Evolutionary conservation across 208 protist species (phyloP).

Genomic region (Naegleria lovaniensis): DNA sequence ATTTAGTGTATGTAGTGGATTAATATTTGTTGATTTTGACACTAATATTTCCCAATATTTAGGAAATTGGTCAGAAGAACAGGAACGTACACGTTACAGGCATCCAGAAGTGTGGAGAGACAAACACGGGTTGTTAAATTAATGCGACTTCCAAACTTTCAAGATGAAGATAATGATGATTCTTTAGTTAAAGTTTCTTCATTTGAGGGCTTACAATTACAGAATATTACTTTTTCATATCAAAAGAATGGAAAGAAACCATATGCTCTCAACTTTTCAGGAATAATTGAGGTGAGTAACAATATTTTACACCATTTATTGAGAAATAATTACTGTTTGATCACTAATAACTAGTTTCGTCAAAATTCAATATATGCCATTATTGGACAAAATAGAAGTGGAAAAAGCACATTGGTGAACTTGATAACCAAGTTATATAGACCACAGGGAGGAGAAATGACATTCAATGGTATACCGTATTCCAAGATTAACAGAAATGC

Average conservation of each 20-base stretch:
- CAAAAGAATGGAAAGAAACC: not conserved
- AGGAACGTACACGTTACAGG: not conserved
- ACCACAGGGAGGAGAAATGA: not conserved
- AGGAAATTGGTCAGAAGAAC: constrained; percentile 9
- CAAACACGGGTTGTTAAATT: not conserved
- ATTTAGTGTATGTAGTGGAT: not conserved
- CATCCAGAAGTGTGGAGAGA: not conserved
- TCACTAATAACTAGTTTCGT: not conserved
- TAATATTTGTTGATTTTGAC: not conserved
- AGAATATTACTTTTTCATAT: constrained; percentile 6
- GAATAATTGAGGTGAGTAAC: not conserved
- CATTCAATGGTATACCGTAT: not conserved
- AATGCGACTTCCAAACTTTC: constrained; percentile 14
- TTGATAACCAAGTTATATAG: constrained; percentile 20
- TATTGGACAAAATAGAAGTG: constrained; percentile 31
- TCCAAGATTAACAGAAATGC: not conserved
- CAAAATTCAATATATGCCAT: constrained; percentile 14
- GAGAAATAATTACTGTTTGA: not conserved
- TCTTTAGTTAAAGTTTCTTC: not conserved
- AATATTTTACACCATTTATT: not conserved
- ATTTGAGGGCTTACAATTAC: not conserved
- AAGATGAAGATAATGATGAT: not conserved
- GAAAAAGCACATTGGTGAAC: constrained; percentile 26
- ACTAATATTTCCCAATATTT: not conserved
- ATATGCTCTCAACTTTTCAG: not conserved